Evolutionary conservation across 768 basidiomycete genomes (phyloP), one percentile per base, ranked within the genome.

Genomic region (Phylloporus sp.): DNA sequence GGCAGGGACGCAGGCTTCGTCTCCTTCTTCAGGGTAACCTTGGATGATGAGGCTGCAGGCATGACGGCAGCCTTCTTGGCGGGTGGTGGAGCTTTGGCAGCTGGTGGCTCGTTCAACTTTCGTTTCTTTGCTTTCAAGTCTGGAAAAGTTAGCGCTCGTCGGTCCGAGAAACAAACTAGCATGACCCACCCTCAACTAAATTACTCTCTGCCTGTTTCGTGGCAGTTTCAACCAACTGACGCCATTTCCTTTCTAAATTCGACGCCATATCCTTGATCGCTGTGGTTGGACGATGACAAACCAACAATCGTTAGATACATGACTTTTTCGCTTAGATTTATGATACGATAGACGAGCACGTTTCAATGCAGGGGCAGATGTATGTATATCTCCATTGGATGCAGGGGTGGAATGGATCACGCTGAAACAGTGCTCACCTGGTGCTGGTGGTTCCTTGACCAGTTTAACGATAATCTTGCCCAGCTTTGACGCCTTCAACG

Each of bases 181-280:
- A 66, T 82, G 80, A 86, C 88, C 71, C 70, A 91, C 90, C 89
- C 77, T 90, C 88, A 49, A 64, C 63, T 49, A 65, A 69, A 65
- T 78, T 74, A 65, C 52, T 64, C 57, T 75, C 63, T 60, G 35
- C 59, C 59, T 64, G 67, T 75, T 73, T 80, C 51, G 69, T 71
- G 64, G 75, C 80, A 73, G 63, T 73, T 65, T 72, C 75, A 43
- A 86, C 73, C 68, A 88, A 72, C 55, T 74, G 73, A 52, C 87
- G 82, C 91, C 90, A 92, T 74, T 83, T 84, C 63, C 81, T 81
- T 72, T 90, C 88, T 74, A 92, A 76, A 75, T 89, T 91, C 67
- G 81, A 81, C 62, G 90, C 90, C 87, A 92, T 89, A 75, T 92
- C 90, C 84, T 91, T 88, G 85, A 90, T 81, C 73, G 90, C 90